These are phyloP conservation scores for Abrus pulchellus DNA, from an alignment of 306 rosid species.

Conservation along the genomic window DNA sequence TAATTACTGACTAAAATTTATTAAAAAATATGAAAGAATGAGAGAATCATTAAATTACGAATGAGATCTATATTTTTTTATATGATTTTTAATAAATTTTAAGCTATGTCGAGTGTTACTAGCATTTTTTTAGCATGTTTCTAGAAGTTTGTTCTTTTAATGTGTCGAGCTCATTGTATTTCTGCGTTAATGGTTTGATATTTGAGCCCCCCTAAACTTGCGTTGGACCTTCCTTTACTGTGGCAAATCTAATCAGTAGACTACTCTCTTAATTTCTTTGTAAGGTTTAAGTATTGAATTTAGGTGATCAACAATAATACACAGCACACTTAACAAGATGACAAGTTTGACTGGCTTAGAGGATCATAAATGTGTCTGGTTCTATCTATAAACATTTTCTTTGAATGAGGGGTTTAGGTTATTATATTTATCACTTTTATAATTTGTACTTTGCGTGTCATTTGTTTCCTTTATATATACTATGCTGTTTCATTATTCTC, in stretches of 20 bases:
- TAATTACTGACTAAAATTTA: too few relatives aligned
- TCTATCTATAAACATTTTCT: constrained; percentile 20
- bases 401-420: constrained; percentile 28
- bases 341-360: not conserved
- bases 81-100: too few relatives aligned
- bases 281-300: constrained; percentile 16
- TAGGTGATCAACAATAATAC: constrained; percentile 29
- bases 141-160: constrained; percentile 21
- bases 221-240: not conserved
- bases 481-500: constrained; percentile 35
- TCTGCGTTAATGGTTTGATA: not conserved
- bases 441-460: not conserved
- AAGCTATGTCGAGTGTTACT: too few relatives aligned
- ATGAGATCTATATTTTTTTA: too few relatives aligned
- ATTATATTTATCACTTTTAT: not conserved
- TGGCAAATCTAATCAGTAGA: constrained; percentile 5
- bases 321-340: not conserved
- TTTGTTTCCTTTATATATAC: not conserved
- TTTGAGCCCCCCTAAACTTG: constrained; percentile 30
- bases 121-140: too few relatives aligned
- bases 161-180: not conserved
- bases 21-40: too few relatives aligned
- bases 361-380: constrained; percentile 12
- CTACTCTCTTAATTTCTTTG: not conserved
- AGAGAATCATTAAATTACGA: too few relatives aligned